Evolutionary conservation across 306 rosid genomes (phyloP).

Genomic region (Casuarina equisetifolia): DNA sequence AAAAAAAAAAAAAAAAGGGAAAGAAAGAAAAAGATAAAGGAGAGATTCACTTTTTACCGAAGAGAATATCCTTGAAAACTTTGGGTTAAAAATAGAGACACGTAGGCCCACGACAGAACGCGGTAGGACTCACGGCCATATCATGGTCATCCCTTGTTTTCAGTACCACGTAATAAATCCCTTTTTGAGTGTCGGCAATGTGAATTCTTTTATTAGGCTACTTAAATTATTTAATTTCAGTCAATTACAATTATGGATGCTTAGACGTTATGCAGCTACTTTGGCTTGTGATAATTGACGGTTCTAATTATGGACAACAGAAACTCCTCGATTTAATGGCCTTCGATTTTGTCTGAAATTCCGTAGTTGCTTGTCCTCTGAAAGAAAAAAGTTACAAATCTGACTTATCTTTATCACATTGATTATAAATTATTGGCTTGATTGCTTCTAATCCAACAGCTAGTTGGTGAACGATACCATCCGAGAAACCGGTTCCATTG

Average conservation of each 20-base stretch:
- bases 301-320: background rate
- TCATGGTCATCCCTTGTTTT: background rate
- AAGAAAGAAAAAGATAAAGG: background rate
- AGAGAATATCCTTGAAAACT: no score
- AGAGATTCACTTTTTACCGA: background rate
- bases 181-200: no score
- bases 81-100: no score
- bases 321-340: background rate
- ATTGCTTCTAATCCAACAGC: background rate
- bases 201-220: no score
- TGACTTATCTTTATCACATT: background rate
- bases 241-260: background rate
- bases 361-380: no score
- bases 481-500: background rate
- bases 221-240: no score
- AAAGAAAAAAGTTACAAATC: no score
- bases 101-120: no score
- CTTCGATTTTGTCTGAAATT: background rate
- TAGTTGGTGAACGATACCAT: background rate
- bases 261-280: background rate
- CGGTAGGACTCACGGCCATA: no score
- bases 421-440: background rate
- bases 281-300: background rate
- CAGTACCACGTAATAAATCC: background rate
- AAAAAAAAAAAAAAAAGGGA: background rate